Evolutionary conservation across 345 rosid species (phyloP).

Genomic region (Xanthoceras sorbifolium): DNA sequence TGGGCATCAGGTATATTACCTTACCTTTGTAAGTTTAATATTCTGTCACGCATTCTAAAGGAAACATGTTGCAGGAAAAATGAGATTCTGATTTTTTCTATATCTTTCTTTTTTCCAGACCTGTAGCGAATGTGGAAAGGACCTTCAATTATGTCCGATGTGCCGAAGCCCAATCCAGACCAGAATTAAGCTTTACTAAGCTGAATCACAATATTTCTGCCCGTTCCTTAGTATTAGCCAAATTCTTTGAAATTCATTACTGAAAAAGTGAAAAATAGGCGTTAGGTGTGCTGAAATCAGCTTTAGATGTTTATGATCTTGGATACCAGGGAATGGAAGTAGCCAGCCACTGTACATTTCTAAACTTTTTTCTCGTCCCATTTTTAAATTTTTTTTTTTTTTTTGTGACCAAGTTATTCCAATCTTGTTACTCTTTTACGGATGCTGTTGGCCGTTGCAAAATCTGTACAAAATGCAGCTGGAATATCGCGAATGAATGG

Average conservation of each 20-base stretch:
- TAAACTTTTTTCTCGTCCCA: conserved; percentile 9
- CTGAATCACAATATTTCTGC: conserved; percentile 1
- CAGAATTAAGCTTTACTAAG: conserved; percentile 80
- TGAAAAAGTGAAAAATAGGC: conserved; percentile 4
- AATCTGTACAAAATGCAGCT: not conserved
- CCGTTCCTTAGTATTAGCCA: not conserved
- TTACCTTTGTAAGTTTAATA: not conserved
- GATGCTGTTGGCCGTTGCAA: not conserved
- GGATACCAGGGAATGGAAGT: conserved; percentile 17
- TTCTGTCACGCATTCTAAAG: not conserved
- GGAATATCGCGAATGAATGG: not conserved
- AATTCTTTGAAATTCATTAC: conserved; percentile 30
- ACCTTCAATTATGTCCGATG: conserved; percentile 73
- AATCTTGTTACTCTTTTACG: not conserved
- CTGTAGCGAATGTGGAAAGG: conserved; percentile 82
- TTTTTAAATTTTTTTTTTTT: not conserved
- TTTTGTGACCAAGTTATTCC: not conserved
- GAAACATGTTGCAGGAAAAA: not conserved
- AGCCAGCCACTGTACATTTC: conserved; percentile 7
- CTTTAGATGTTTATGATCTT: conserved; percentile 22
- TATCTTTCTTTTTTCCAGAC: conserved; percentile 43
- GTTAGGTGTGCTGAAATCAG: conserved; percentile 23
- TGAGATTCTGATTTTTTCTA: not conserved
- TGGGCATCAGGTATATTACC: conserved; percentile 81
- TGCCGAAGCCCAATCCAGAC: conserved; percentile 76